Evolutionary conservation across 2,329 filamentous ascomycete genomes (phyloP), one percentile per base, ranked within the genome.

Genomic region (Hysterium pulicare): DNA sequence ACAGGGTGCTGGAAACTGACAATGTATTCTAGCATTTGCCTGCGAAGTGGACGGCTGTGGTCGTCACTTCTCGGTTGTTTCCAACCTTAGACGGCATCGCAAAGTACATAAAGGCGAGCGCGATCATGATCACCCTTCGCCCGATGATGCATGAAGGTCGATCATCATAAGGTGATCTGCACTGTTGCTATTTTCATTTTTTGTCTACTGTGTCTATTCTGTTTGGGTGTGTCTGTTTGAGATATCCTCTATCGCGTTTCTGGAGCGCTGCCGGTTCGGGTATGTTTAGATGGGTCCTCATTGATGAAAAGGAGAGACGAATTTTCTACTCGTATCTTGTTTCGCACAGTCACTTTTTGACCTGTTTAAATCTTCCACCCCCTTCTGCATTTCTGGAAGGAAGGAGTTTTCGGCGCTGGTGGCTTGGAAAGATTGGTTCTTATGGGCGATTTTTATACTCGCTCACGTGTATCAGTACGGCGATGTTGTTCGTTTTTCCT

Each of bases 31-130:
- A 96, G 90, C 93, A 53, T 97, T 95, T 62, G 85, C 85, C 19
- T 97, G 93, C 62, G 89, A 96, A 58, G 87, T 95, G 42, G 89
- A 95, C 62, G 90, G 90, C 36, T 98, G 93, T 63, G 91, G 91
- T 30, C 84, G 93, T 57, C 88, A 95, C 61, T 97, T 98, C 69
- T 97, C 91, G 1, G 93, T 97, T 20, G 93, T 97, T 17, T 96
- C 90, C 33, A 98, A 98, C 67, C 75, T 97, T 42, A 84, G 93
- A 51, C 81, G 93, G 58, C 93, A 98, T 71, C 86, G 89, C 64
- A 97, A 97, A 72, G 91, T 97, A 36, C 93, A 98, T 76, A 93
- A 90, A 70, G 83, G 84, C 57, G 85, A 88, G 40, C 66, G 67
- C 36, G 60, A 51, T 35, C 64, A 69, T 40, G 67, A 68, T 48